phyloP scores from a whole-genome alignment of 345 rosid species.

The Anacardium occidentale region DNA sequence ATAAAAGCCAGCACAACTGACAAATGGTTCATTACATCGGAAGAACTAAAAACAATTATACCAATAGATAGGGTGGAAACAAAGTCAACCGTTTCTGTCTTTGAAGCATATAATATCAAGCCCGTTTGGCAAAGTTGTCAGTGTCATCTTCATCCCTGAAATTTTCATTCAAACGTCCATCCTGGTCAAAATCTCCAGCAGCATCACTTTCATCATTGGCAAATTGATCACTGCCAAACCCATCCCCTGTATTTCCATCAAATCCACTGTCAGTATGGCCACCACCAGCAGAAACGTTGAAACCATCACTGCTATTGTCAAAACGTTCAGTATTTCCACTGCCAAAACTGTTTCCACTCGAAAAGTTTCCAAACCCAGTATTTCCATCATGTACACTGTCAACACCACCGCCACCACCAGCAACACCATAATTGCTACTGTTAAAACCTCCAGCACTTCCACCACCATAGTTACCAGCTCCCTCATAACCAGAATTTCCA shows the following conservation, averaged over 20 bases:
- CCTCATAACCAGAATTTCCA: slow-evolving; percentile 34
- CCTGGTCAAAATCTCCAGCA: slow-evolving; percentile 30
- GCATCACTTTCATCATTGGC: slow-evolving; percentile 30
- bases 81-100: neutral
- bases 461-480: slow-evolving; percentile 22
- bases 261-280: slow-evolving; percentile 30
- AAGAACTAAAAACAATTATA: neutral
- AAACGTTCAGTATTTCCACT: neutral
- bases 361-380: neutral
- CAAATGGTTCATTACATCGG: slow-evolving; percentile 4
- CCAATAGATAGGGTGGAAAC: neutral
- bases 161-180: neutral
- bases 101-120: slow-evolving; percentile 33
- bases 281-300: slow-evolving; percentile 26
- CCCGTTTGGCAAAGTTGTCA: slow-evolving; percentile 66
- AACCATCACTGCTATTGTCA: slow-evolving; percentile 23
- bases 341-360: neutral
- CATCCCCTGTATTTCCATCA: slow-evolving; percentile 31
- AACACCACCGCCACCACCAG: slow-evolving; percentile 9
- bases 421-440: slow-evolving; percentile 29
- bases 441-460: slow-evolving; percentile 26
- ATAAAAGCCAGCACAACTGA: neutral
- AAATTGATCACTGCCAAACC: slow-evolving; percentile 28
- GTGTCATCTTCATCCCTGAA: neutral
- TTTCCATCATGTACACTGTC: neutral